phyloP scores from a whole-genome alignment of 208 protist species.

The Wallacemonas sp. region DNA sequence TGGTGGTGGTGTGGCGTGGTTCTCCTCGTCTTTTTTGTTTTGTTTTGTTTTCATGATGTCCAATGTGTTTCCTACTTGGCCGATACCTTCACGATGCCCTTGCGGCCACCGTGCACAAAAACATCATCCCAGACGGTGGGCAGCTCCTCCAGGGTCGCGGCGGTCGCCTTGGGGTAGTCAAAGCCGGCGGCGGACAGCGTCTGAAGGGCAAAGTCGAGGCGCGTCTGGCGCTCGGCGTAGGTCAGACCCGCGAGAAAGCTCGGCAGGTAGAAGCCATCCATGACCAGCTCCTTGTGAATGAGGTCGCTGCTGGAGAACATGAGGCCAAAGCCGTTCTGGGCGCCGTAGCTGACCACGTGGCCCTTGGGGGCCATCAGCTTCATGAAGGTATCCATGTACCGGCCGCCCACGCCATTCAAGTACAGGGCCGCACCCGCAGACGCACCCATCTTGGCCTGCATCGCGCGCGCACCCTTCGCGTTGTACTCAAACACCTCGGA shows the following conservation, averaged over 20 bases:
- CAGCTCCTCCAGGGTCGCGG: slow-evolving; percentile 57
- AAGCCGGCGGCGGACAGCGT: slow-evolving; percentile 35
- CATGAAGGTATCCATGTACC: slow-evolving; percentile 66
- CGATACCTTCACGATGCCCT: slow-evolving; percentile 55
- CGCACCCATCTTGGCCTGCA: slow-evolving; percentile 41
- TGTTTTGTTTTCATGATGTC: background rate
- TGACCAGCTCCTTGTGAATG: slow-evolving; percentile 79
- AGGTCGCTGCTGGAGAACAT: slow-evolving; percentile 62
- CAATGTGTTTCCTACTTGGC: slow-evolving; percentile 23
- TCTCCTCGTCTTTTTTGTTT: slow-evolving; percentile 2
- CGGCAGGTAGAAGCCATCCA: slow-evolving; percentile 70
- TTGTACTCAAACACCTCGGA: slow-evolving; percentile 74
- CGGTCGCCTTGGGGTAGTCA: slow-evolving; percentile 49
- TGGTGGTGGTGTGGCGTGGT: background rate
- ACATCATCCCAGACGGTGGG: slow-evolving; percentile 70
- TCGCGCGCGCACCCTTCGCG: slow-evolving; percentile 45
- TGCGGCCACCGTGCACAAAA: slow-evolving; percentile 72
- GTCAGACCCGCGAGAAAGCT: slow-evolving; percentile 40
- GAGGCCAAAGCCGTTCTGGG: slow-evolving; percentile 73
- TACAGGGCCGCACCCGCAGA: slow-evolving; percentile 41
- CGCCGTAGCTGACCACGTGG: slow-evolving; percentile 77
- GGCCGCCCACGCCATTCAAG: slow-evolving; percentile 77
- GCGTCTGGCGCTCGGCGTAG: slow-evolving; percentile 59
- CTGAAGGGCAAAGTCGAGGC: slow-evolving; percentile 67
- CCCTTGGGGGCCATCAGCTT: slow-evolving; percentile 50